phyloP scores from a whole-genome alignment of 2,329 filamentous ascomycete species.

The Stagonosporopsis tanaceti region DNA sequence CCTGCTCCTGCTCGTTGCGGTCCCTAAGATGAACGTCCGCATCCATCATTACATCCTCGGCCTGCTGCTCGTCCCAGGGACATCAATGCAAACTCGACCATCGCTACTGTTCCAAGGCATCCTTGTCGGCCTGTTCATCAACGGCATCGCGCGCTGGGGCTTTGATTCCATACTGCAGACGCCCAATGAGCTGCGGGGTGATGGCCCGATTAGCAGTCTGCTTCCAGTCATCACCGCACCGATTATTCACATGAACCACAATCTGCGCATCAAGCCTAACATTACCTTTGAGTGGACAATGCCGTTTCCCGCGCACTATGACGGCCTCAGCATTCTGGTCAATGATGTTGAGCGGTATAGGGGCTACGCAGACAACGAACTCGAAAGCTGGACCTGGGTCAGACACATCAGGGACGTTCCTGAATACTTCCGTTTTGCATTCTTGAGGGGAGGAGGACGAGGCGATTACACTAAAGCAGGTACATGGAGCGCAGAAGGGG shows the following conservation, averaged over 20 bases:
- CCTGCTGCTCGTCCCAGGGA: slow-evolving; percentile 85
- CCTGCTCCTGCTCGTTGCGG: slow-evolving; percentile 73
- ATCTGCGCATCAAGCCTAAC: slow-evolving; percentile 54
- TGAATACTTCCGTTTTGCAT: slow-evolving; percentile 82
- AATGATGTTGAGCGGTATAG: slow-evolving; percentile 83
- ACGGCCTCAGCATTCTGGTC: slow-evolving; percentile 81
- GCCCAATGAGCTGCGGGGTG: slow-evolving; percentile 70
- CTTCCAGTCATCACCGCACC: slow-evolving; percentile 60
- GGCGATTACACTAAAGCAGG: slow-evolving; percentile 81
- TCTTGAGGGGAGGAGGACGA: slow-evolving; percentile 69
- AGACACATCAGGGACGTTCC: slow-evolving; percentile 58
- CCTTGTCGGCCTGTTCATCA: slow-evolving; percentile 89
- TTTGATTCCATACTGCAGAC: slow-evolving; percentile 92
- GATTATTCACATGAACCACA: slow-evolving; percentile 56
- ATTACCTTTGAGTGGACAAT: slow-evolving; percentile 70
- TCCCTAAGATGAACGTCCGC: slow-evolving; percentile 81
- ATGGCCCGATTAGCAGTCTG: slow-evolving; percentile 62
- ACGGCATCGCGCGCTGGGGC: slow-evolving; percentile 92
- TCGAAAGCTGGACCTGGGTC: slow-evolving; percentile 65
- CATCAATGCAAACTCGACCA: slow-evolving; percentile 84
- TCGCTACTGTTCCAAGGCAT: slow-evolving; percentile 88
- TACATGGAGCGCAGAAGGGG: slow-evolving; percentile 69
- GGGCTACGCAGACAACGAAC: slow-evolving; percentile 53
- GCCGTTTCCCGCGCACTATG: slow-evolving; percentile 62
- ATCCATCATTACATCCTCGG: slow-evolving; percentile 96